phyloP scores from a whole-genome alignment of 2,329 filamentous ascomycete genomes.

The Trichoderma sp. region DNA sequence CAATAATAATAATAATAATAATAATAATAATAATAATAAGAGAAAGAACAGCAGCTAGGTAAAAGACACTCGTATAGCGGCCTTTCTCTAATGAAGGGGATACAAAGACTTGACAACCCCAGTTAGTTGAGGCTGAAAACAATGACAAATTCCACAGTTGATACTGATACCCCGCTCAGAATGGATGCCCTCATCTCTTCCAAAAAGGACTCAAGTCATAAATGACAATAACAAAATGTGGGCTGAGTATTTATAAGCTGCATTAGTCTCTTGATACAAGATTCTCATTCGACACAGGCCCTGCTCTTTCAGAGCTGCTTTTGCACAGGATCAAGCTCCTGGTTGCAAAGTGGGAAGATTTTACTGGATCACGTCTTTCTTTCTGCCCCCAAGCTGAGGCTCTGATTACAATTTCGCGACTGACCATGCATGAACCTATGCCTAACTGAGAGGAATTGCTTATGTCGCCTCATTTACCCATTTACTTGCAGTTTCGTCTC shows the following conservation, averaged over 20 bases:
- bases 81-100: not conserved
- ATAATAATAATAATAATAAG: not conserved
- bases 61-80: not conserved
- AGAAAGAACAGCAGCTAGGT: not conserved
- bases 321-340: not conserved
- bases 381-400: not conserved
- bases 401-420: not conserved
- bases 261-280: not conserved
- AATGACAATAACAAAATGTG: conserved; percentile 6
- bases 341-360: not conserved
- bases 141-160: not conserved
- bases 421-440: not conserved
- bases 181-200: not conserved
- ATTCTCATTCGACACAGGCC: not conserved
- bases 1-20: not conserved
- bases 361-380: not conserved
- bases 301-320: not conserved
- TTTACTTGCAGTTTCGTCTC: not conserved
- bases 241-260: not conserved
- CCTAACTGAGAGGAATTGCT: not conserved
- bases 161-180: conserved; percentile 3
- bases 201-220: not conserved
- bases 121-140: not conserved
- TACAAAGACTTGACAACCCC: not conserved
- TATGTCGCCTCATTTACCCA: not conserved